Evolutionary conservation across 495 filamentous ascomycete species (phyloP).

Genomic region (Cladorrhinum samala): DNA sequence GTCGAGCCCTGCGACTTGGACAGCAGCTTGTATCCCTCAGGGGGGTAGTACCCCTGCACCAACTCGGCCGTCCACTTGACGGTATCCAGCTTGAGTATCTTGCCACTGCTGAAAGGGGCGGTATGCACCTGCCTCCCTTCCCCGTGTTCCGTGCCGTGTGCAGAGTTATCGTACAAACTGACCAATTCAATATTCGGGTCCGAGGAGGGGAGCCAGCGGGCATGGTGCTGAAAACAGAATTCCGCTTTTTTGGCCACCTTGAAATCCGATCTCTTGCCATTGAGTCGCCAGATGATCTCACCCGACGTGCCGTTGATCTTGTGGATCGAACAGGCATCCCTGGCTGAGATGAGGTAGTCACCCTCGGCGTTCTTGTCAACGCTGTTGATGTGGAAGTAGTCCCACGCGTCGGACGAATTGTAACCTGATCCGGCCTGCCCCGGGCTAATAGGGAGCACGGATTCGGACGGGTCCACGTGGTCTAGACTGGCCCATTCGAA

Average conservation of each 20-base stretch:
- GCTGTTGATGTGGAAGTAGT: constrained; percentile 63
- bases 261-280: constrained; percentile 45
- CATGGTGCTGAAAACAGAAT: constrained; percentile 61
- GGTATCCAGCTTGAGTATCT: constrained; percentile 53
- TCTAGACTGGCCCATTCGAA: constrained; percentile 36
- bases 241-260: constrained; percentile 23
- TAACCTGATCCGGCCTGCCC: constrained; percentile 48
- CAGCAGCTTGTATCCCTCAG: constrained; percentile 35
- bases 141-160: constrained; percentile 34
- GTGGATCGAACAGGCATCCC: constrained; percentile 52
- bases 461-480: constrained; percentile 39
- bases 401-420: constrained; percentile 46
- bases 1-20: constrained; percentile 58
- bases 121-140: constrained; percentile 31
- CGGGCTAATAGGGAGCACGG: constrained; percentile 46
- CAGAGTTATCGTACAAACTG: constrained; percentile 33
- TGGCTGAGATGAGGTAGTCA: constrained; percentile 55
- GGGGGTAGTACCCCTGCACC: constrained; percentile 32
- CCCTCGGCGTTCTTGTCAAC: constrained; percentile 53
- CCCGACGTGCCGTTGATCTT: constrained; percentile 56
- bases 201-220: constrained; percentile 45
- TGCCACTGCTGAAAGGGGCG: constrained; percentile 43
- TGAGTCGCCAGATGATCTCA: constrained; percentile 51
- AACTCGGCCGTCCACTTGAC: constrained; percentile 43
- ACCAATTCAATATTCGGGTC: constrained; percentile 37